Evolutionary conservation across 495 filamentous ascomycete species (phyloP), one percentile per base, ranked within the genome.

Genomic region (Cryomyces antarcticus): DNA sequence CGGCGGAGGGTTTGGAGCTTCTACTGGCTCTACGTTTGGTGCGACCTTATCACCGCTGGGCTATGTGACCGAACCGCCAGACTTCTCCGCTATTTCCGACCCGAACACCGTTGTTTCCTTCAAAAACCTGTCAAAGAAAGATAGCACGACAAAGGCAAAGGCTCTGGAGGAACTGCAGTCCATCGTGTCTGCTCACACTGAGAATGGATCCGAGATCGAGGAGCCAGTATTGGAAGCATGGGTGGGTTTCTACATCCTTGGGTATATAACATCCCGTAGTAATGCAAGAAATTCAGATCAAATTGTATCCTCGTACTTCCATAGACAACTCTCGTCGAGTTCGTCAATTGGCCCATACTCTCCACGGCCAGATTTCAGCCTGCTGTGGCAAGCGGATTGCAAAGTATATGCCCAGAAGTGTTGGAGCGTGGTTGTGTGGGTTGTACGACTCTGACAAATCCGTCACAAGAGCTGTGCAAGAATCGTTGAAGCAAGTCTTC

Each of bases 51-150:
- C 67, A 17, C 60, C 62, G 11, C 61, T 80, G n/a, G 93, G 88
- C 33, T 94, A 92, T 59, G 71, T 94, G 38, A 64, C 76, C 38
- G 85, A 88, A 52, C 82, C 83, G 1, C 88, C 81, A 42, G 77
- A 95, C 58, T 70, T 94, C 39, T 78, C 76, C 30, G 61, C 55
- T 28, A 75, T 97, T 44, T 80, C 71, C 9, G 77, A 93, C 40
- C 66, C 83, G 29, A 80, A 85, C 52, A 64, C 89, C 39, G 72
- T 83, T 10, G 86, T 99, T 6, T 71, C 78, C 17, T 87, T 93
- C 66, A 93, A 95, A 57, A 92, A 87, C 51, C 66, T 94, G 11
- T 69, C 75, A 38, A 99, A 96, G 63, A 93, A 85, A 59, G 87
- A 94, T 63, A 78, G 78, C 45, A 88, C 73, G 10, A 99, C 92